Evolutionary conservation across 495 filamentous ascomycete species (phyloP), one percentile per base, ranked within the genome.

Genomic region (Neurospora sp.): DNA sequence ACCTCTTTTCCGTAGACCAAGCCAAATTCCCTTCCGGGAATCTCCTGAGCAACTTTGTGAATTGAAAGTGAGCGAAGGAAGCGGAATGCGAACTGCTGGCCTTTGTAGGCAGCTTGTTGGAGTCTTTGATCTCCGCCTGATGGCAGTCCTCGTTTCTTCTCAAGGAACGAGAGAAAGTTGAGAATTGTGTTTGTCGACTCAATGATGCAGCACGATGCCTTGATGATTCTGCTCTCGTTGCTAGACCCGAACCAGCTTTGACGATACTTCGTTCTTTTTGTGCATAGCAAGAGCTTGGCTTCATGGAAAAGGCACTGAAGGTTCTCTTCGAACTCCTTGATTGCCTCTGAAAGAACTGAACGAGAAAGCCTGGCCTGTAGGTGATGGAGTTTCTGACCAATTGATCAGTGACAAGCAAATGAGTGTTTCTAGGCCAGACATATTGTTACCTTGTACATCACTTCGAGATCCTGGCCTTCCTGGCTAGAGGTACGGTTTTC

Each of bases 1-100:
- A 74, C 48, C 31, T 76, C 70, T 38, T 62, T 48, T 24, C 72
- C 40, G 36, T 70, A 70, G 39, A 71, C 8, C 13, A 74, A 8
- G 19, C 75, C 73, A 28, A 36, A 39, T n/a, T 76, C 72, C 38
- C 70, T 76, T 38, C 73, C 75, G 9, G 75, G 75, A 37, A 43
- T 66, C 31, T 40, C 31, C 24, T 73, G 73, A 6, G 73, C 70
- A 21, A 40, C 43, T 34, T 69, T 74, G 31, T 76, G 70, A n/a
- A 69, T 24, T 13, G 74, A 10, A n/a, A 76, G 36, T 10, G 71
- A 42, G 34, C 19, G 21, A 40, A 76, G 43, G 21, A 74, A 45
- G 21, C 66, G 43, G 19, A 38, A 6, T 15, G 74, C 75, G 4
- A 76, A 21, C 21, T 13, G 24, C 34, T 73, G 73, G 17, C 70